These are phyloP conservation scores for Plantago elongata DNA, from an alignment of 257 asterid species.

Conservation along the genomic window DNA sequence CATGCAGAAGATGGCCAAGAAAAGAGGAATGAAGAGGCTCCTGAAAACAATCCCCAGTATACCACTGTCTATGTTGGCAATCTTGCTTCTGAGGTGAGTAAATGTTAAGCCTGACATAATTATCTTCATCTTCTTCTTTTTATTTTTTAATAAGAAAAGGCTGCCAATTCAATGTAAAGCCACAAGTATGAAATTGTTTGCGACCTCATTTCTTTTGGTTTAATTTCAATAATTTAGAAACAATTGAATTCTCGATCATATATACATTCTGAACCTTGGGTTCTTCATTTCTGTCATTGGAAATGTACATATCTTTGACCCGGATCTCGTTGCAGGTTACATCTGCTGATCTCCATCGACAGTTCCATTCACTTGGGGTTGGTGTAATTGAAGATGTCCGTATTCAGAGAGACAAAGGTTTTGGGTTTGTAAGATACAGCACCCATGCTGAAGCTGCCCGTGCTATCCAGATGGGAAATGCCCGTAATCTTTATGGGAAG, in stretches of 20 bases:
- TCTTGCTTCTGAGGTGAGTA: conserved; percentile 69
- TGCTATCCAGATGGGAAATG: conserved; percentile 79
- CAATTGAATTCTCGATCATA: not conserved
- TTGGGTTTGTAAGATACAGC: conserved; percentile 78
- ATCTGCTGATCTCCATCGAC: conserved; percentile 67
- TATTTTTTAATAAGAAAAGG: not conserved
- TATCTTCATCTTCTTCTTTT: conserved; percentile 8
- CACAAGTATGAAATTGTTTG: no score
- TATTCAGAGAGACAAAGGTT: conserved; percentile 81
- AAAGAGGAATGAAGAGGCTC: conserved; percentile 60
- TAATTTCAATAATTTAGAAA: not conserved
- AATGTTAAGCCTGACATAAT: not conserved
- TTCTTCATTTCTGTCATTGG: no score
- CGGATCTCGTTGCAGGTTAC: conserved; percentile 41
- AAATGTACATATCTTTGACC: no score
- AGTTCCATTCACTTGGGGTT: conserved; percentile 65
- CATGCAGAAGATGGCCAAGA: conserved; percentile 69
- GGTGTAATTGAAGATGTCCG: conserved; percentile 84
- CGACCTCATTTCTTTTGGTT: not conserved
- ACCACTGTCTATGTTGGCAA: conserved; percentile 87
- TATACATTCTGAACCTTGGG: not conserved
- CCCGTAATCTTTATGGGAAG: conserved; percentile 56
- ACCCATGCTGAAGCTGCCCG: conserved; percentile 83
- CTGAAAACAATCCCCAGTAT: conserved; percentile 72
- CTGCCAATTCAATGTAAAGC: no score